phyloP scores from a whole-genome alignment of 208 protist genomes.

The Leishmania tropica region DNA sequence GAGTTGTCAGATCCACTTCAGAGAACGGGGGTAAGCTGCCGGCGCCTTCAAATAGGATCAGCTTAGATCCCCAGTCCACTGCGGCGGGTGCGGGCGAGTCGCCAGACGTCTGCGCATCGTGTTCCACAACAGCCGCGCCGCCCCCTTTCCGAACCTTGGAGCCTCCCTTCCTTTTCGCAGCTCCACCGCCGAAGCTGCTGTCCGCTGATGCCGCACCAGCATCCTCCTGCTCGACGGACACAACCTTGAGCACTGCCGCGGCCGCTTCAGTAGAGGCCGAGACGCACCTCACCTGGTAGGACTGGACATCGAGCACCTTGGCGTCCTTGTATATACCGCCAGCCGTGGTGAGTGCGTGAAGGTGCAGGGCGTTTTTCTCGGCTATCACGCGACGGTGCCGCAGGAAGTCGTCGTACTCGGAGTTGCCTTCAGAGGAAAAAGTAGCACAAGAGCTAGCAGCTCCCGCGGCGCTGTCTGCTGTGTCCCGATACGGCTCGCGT shows the following conservation, averaged over 20 bases:
- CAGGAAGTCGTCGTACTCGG: slow-evolving; percentile 29
- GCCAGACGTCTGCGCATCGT: background rate
- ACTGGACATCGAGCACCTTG: slow-evolving; percentile 37
- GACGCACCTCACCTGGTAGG: slow-evolving; percentile 41
- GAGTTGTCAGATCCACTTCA: slow-evolving; percentile 53
- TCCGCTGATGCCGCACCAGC: background rate
- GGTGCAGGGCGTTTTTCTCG: slow-evolving; percentile 39
- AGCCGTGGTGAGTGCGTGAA: slow-evolving; percentile 51
- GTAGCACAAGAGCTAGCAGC: background rate
- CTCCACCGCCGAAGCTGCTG: background rate
- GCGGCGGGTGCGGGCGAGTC: background rate
- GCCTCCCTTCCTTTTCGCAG: slow-evolving; percentile 1
- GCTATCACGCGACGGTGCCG: slow-evolving; percentile 8
- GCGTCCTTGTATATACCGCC: slow-evolving; percentile 27
- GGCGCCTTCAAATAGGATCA: slow-evolving; percentile 52
- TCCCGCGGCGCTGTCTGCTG: background rate
- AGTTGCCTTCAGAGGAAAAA: background rate
- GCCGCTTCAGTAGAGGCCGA: background rate
- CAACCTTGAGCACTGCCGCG: slow-evolving; percentile 33
- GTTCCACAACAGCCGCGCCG: background rate
- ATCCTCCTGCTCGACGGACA: slow-evolving; percentile 50
- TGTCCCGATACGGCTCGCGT: slow-evolving; percentile 3
- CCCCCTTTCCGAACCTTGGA: slow-evolving; percentile 5
- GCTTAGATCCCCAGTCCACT: slow-evolving; percentile 47
- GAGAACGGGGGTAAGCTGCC: slow-evolving; percentile 31